These are phyloP conservation scores for Hypoxylon fuscum DNA, from an alignment of 495 filamentous ascomycete genomes.

Conservation along the genomic window DNA sequence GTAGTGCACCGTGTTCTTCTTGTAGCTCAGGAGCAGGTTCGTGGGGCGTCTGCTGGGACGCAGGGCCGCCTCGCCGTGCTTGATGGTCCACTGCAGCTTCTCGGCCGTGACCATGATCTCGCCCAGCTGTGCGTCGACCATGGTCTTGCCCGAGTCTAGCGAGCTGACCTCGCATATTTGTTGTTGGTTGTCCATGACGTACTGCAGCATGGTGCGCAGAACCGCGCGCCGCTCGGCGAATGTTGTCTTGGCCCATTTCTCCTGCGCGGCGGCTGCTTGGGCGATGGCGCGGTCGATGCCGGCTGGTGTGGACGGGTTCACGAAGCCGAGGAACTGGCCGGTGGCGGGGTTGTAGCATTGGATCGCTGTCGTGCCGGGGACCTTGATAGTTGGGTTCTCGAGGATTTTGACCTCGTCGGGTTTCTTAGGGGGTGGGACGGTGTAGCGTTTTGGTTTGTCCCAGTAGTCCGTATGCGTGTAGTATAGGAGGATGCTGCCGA, in stretches of 20 bases:
- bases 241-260: slow-evolving; percentile 79
- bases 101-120: slow-evolving; percentile 94
- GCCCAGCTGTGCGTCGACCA: slow-evolving; percentile 89
- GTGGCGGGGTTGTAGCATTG: slow-evolving; percentile 93
- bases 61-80: slow-evolving; percentile 87
- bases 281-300: slow-evolving; percentile 84
- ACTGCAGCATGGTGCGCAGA: slow-evolving; percentile 81
- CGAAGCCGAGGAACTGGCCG: slow-evolving; percentile 80
- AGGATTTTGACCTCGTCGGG: slow-evolving; percentile 67
- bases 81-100: slow-evolving; percentile 93
- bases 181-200: slow-evolving; percentile 89
- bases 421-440: slow-evolving; percentile 48
- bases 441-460: slow-evolving; percentile 51
- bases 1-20: slow-evolving; percentile 88
- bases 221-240: slow-evolving; percentile 82
- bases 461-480: slow-evolving; percentile 38
- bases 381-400: slow-evolving; percentile 66
- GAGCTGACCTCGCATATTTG: slow-evolving; percentile 85
- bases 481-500: slow-evolving; percentile 43
- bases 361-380: slow-evolving; percentile 66
- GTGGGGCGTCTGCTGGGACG: slow-evolving; percentile 73
- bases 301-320: slow-evolving; percentile 78
- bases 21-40: slow-evolving; percentile 94
- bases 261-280: slow-evolving; percentile 77
- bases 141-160: slow-evolving; percentile 96